Evolutionary conservation across 139 green algal genomes (phyloP).

Genomic region (Zygnema cylindricum): DNA sequence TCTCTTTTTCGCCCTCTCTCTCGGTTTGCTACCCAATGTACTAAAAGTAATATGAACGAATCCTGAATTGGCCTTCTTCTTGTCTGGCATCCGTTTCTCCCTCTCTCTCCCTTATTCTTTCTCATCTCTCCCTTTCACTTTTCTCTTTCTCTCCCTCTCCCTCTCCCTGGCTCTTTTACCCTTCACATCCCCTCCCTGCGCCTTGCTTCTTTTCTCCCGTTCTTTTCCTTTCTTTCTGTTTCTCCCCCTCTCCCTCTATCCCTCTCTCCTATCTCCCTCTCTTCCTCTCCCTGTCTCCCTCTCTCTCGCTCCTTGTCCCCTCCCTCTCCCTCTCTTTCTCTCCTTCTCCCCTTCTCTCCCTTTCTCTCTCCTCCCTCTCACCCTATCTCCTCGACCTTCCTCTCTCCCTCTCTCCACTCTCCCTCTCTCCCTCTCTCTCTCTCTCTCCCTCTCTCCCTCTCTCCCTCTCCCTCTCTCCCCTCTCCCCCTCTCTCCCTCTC

Average conservation of each 20-base stretch:
- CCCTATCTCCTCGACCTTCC: not conserved
- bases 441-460: not conserved
- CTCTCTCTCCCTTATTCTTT: no score
- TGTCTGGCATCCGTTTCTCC: no score
- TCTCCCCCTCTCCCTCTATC: not conserved
- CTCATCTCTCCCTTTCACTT: not conserved
- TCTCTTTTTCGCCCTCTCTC: not conserved
- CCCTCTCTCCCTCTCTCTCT: not conserved
- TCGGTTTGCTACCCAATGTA: not conserved
- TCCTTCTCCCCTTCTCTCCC: not conserved
- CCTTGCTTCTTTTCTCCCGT: not conserved
- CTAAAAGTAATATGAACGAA: not conserved
- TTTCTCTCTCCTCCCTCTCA: not conserved
- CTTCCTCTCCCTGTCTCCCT: conserved; percentile 19
- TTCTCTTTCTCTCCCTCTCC: not conserved
- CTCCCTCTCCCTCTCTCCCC: not conserved
- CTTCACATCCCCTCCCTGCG: not conserved
- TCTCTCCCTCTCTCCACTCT: not conserved
- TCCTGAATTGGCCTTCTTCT: not conserved
- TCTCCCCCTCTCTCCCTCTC: not conserved
- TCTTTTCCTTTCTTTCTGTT: not conserved
- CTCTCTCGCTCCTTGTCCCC: not conserved
- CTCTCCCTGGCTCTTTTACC: not conserved
- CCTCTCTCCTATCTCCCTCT: not conserved
- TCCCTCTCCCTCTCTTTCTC: not conserved